A percentile compares a stretch with the other conserved stretches of the same genome.
These are phyloP conservation scores for Euphorbia pulcherrima DNA, from an alignment of 345 rosid genomes.

Conservation along the genomic window DNA sequence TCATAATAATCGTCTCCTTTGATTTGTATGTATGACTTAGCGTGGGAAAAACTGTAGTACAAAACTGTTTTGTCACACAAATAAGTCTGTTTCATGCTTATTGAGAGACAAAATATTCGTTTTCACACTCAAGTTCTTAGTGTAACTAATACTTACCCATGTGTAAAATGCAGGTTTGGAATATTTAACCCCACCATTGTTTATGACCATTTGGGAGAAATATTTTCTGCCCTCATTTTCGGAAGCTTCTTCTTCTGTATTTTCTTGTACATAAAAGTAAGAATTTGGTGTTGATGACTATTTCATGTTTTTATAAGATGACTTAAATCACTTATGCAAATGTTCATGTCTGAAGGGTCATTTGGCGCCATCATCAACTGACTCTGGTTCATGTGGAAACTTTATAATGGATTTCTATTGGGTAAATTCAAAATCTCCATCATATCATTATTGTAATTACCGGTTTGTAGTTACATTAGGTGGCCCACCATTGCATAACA, in stretches of 20 bases:
- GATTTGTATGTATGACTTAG: not conserved
- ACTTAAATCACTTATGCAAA: slow-evolving; percentile 20
- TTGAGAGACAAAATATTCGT: not conserved
- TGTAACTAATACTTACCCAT: slow-evolving; percentile 2
- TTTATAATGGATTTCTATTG: slow-evolving; percentile 88
- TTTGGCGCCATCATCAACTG: slow-evolving; percentile 85
- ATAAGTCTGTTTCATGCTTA: not conserved
- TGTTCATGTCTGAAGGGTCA: slow-evolving; percentile 57
- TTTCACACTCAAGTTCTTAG: not conserved
- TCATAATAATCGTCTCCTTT: not conserved
- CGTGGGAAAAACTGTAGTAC: not conserved
- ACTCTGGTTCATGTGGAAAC: slow-evolving; percentile 93
- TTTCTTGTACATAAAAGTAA: slow-evolving; percentile 82
- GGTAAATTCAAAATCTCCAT: slow-evolving; percentile 48
- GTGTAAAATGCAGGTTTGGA: slow-evolving; percentile 66
- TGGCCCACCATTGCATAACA: not conserved
- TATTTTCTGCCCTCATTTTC: slow-evolving; percentile 76
- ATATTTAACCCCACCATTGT: slow-evolving; percentile 81
- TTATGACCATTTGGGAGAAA: slow-evolving; percentile 95
- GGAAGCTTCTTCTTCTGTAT: slow-evolving; percentile 91
- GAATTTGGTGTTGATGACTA: slow-evolving; percentile 20
- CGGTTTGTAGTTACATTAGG: not conserved
- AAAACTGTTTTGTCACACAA: not conserved
- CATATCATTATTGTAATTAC: slow-evolving; percentile 5
- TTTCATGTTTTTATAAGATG: slow-evolving; percentile 8